phyloP scores from a whole-genome alignment of 140 eudicot species.

The Cichorium intybus region DNA sequence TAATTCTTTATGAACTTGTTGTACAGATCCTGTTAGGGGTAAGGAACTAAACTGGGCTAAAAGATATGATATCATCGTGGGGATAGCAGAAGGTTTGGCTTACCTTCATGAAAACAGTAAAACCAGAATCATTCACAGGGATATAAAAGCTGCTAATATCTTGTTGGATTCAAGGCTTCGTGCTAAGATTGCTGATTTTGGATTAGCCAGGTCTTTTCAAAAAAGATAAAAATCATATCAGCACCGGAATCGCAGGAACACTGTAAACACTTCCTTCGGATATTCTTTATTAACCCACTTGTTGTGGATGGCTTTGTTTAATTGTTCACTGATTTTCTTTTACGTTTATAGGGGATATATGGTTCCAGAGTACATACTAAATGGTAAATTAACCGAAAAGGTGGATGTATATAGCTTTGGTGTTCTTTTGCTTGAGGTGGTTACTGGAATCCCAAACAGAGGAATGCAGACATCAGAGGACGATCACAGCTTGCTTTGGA shows the following conservation, averaged over 20 bases:
- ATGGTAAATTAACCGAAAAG: constrained; percentile 77
- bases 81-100: constrained; percentile 81
- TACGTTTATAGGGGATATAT: constrained; percentile 60
- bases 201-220: constrained; percentile 71
- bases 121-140: constrained; percentile 76
- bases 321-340: background rate
- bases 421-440: constrained; percentile 74
- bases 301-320: too few relatives aligned
- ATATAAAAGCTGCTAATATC: constrained; percentile 78
- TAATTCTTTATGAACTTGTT: constrained; percentile 2
- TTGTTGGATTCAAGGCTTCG: constrained; percentile 63
- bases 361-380: constrained; percentile 86
- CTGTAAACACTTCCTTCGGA: constrained; percentile 44
- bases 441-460: constrained; percentile 67
- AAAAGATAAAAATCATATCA: constrained; percentile 71
- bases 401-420: constrained; percentile 86
- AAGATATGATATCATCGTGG: constrained; percentile 58
- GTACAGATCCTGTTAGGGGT: constrained; percentile 57
- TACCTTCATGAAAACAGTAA: constrained; percentile 83
- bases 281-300: too few relatives aligned
- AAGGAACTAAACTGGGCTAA: constrained; percentile 68
- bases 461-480: constrained; percentile 47
- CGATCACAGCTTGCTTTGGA: constrained; percentile 50
- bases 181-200: constrained; percentile 90
- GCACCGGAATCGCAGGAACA: constrained; percentile 88